A percentile compares a stretch with the other conserved stretches of the same genome.
Conservation (phyloP, 2,329 filamentous ascomycete species). For the Pestalotiopsis sp. region DNA sequence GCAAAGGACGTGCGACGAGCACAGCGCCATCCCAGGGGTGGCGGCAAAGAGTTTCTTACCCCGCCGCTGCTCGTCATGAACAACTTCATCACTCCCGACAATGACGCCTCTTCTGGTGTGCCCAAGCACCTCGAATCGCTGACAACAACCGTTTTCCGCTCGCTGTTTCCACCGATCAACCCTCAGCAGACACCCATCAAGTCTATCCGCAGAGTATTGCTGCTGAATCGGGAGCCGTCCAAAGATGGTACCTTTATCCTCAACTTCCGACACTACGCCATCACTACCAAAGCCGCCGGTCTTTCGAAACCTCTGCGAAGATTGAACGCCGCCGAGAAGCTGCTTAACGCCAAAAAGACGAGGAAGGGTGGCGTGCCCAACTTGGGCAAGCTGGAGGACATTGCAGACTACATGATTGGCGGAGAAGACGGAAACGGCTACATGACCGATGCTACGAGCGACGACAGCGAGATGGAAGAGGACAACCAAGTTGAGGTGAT, state of each 20-base stretch:
- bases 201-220: constrained; percentile 88
- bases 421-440: constrained; percentile 79
- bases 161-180: constrained; percentile 93
- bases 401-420: constrained; percentile 92
- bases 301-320: constrained; percentile 83
- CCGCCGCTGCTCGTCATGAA: constrained; percentile 97
- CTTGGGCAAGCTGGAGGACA: constrained; percentile 86
- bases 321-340: constrained; percentile 82
- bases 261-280: constrained; percentile 91
- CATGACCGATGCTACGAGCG: constrained; percentile 81
- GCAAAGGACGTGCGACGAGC: constrained; percentile 87
- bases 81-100: constrained; percentile 76
- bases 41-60: constrained; percentile 82
- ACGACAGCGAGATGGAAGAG: constrained; percentile 90
- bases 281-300: constrained; percentile 84
- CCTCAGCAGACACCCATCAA: constrained; percentile 87
- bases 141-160: constrained; percentile 92
- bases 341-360: constrained; percentile 62
- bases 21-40: constrained; percentile 79
- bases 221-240: constrained; percentile 79
- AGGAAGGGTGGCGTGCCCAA: constrained; percentile 81
- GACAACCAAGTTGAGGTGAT: constrained; percentile 93
- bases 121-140: constrained; percentile 93
- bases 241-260: constrained; percentile 76
- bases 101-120: constrained; percentile 68